phyloP scores from a whole-genome alignment of 192 early-diverging fungal genomes.

The Coemansia sp. region DNA sequence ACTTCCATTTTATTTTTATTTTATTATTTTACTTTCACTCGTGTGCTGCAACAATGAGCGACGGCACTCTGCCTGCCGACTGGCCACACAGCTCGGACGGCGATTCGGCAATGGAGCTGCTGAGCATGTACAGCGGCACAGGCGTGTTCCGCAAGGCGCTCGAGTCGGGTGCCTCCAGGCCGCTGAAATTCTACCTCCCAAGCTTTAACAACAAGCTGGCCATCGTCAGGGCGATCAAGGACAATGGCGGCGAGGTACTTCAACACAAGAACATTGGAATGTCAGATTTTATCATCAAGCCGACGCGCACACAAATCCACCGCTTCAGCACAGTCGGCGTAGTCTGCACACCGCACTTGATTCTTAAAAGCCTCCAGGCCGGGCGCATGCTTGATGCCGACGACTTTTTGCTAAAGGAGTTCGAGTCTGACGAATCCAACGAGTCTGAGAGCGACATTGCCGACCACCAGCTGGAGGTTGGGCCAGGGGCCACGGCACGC shows the following conservation, averaged over 20 bases:
- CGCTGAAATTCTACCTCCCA: constrained; percentile 9
- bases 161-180: neutral
- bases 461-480: neutral
- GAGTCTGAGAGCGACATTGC: neutral
- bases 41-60: neutral
- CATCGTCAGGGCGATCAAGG: neutral
- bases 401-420: neutral
- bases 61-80: constrained; percentile 4
- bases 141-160: neutral
- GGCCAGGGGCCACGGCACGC: neutral
- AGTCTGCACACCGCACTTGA: constrained; percentile 18
- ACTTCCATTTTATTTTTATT: too few species aligned
- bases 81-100: neutral
- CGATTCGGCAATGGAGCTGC: neutral
- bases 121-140: neutral
- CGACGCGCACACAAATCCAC: neutral
- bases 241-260: constrained; percentile 4
- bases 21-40: constrained; percentile 7
- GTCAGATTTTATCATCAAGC: constrained; percentile 23
- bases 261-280: neutral
- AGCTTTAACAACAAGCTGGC: neutral
- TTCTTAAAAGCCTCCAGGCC: constrained; percentile 18
- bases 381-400: constrained; percentile 11
- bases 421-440: neutral
- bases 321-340: neutral